These are phyloP conservation scores for Salvia hispanica DNA, from an alignment of 257 asterid genomes.

Conservation along the genomic window DNA sequence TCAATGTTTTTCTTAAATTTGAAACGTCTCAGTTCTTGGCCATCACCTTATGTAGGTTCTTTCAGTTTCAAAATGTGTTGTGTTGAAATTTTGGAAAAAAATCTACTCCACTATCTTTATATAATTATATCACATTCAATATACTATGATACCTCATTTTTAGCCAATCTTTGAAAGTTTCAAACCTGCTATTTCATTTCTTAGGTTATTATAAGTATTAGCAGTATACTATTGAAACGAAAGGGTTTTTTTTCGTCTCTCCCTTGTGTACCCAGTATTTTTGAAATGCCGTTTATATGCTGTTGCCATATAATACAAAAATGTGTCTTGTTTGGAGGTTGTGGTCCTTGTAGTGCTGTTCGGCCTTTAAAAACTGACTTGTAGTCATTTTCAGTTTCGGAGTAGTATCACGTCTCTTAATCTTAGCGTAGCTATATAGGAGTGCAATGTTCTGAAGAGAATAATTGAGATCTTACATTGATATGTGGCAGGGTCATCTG, in stretches of 20 bases:
- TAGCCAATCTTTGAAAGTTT: background rate
- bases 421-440: conserved; percentile 10
- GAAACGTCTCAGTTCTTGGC: conserved; percentile 14
- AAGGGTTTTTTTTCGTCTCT: background rate
- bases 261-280: background rate
- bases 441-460: conserved; percentile 12
- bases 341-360: background rate
- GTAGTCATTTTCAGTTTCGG: background rate
- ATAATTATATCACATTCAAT: background rate
- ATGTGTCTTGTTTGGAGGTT: background rate
- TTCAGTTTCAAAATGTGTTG: conserved; percentile 2
- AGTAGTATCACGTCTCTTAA: background rate
- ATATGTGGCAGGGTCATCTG: conserved; percentile 75
- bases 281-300: conserved; percentile 1
- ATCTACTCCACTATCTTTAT: background rate
- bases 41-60: conserved; percentile 16
- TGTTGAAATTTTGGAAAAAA: background rate
- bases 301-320: conserved; percentile 5
- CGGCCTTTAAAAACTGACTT: conserved; percentile 1
- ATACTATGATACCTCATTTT: conserved; percentile 11
- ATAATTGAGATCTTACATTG: conserved; percentile 20
- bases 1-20: conserved; percentile 14
- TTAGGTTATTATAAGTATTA: conserved; percentile 11
- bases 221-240: background rate
- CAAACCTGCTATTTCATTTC: background rate